These are phyloP conservation scores for Linderniella brevidens DNA, from an alignment of 257 asterid species.

Conservation along the genomic window DNA sequence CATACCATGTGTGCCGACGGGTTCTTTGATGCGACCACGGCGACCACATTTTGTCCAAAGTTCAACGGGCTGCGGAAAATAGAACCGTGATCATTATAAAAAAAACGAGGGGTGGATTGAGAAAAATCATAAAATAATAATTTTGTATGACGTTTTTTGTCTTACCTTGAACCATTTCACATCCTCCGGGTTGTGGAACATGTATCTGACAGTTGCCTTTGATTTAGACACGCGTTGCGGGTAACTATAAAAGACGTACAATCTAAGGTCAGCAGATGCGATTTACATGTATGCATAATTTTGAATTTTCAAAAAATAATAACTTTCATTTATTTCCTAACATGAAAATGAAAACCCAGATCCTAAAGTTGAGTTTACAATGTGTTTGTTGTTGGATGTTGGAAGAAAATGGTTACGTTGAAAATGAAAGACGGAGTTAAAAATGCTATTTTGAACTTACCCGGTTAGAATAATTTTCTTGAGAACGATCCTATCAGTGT, in stretches of 20 bases:
- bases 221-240: slow-evolving; percentile 92
- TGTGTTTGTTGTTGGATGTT: too few species aligned
- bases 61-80: slow-evolving; percentile 70
- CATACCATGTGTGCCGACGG: slow-evolving; percentile 96
- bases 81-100: neutral
- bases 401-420: too few species aligned
- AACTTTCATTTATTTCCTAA: slow-evolving; percentile 13
- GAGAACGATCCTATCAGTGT: slow-evolving; percentile 68
- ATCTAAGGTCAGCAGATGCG: slow-evolving; percentile 12
- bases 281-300: neutral
- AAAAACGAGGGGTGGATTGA: too few species aligned
- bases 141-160: neutral
- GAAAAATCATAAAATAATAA: too few species aligned
- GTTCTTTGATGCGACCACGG: slow-evolving; percentile 93
- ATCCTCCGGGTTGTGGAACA: slow-evolving; percentile 96
- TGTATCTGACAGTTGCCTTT: slow-evolving; percentile 80
- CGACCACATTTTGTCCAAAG: slow-evolving; percentile 85
- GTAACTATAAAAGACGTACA: slow-evolving; percentile 44
- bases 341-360: too few species aligned
- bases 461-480: slow-evolving; percentile 89
- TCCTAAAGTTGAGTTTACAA: too few species aligned
- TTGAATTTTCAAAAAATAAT: neutral
- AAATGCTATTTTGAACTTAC: too few species aligned
- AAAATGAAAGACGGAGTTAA: too few species aligned
- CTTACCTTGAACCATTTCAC: slow-evolving; percentile 97